Percentiles rank a stretch among this genome's conserved stretches.
phyloP scores from a whole-genome alignment of 1,284 basidiomycete genomes.

The Naganishia cerealis region DNA sequence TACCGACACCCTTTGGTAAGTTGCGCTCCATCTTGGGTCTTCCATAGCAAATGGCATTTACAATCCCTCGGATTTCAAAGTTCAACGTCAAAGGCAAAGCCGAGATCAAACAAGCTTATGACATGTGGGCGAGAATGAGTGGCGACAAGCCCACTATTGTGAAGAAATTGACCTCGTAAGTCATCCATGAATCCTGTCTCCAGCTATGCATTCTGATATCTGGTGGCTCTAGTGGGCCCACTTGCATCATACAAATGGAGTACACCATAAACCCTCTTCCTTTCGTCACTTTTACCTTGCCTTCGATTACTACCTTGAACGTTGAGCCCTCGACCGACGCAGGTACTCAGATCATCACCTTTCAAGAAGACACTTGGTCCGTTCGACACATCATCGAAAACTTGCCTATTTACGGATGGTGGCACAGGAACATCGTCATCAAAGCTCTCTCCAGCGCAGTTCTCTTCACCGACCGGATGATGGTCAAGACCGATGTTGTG shows the following conservation, averaged over 20 bases:
- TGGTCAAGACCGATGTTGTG: slow-evolving; percentile 27
- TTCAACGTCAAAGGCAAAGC: slow-evolving; percentile 26
- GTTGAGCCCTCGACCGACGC: slow-evolving; percentile 23
- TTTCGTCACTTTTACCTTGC: slow-evolving; percentile 16
- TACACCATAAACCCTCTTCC: slow-evolving; percentile 23
- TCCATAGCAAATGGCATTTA: background rate
- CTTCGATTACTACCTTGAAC: slow-evolving; percentile 17
- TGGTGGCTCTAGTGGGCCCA: slow-evolving; percentile 9
- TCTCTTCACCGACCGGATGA: slow-evolving; percentile 22
- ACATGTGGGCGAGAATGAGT: slow-evolving; percentile 23
- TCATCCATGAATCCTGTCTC: background rate
- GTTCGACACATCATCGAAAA: slow-evolving; percentile 28
- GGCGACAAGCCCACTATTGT: slow-evolving; percentile 12
- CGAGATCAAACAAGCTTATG: slow-evolving; percentile 29
- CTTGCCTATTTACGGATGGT: slow-evolving; percentile 26
- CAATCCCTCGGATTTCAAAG: background rate
- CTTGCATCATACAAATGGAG: slow-evolving; percentile 26
- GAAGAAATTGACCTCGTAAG: slow-evolving; percentile 26
- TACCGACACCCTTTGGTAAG: slow-evolving; percentile 27
- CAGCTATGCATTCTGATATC: background rate
- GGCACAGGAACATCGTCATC: slow-evolving; percentile 28
- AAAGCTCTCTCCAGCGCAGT: slow-evolving; percentile 27
- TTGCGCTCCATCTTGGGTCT: background rate
- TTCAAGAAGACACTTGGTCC: slow-evolving; percentile 25
- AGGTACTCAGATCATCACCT: slow-evolving; percentile 25